These are phyloP conservation scores for Pyrenochaeta sp. DNA, from an alignment of 2,329 filamentous ascomycete species.

Conservation along the genomic window DNA sequence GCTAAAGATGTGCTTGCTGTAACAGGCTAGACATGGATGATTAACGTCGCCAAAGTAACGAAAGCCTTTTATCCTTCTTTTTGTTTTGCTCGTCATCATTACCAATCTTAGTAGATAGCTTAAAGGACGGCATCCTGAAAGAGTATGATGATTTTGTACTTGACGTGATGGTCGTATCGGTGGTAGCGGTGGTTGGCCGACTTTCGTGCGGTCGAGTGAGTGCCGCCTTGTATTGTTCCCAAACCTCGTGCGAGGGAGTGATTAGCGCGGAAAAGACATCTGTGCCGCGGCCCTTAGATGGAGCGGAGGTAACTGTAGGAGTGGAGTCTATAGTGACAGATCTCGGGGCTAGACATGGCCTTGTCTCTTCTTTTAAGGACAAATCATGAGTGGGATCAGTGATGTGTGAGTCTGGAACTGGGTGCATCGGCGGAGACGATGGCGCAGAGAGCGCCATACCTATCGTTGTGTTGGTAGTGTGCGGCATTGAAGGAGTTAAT, in stretches of 20 bases:
- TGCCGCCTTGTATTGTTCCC: constrained; percentile 20
- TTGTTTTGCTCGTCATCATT: constrained; percentile 13
- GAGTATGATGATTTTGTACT: constrained; percentile 9
- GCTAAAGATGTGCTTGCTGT: neutral
- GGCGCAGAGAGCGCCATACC: constrained; percentile 25
- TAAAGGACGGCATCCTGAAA: constrained; percentile 14
- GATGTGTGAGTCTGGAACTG: neutral
- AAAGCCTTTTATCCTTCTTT: constrained; percentile 22
- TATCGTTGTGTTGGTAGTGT: constrained; percentile 6
- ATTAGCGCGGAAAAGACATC: constrained; percentile 5
- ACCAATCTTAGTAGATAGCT: constrained; percentile 3
- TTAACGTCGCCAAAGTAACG: constrained; percentile 18
- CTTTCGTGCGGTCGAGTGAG: constrained; percentile 14
- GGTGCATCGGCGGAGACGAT: constrained; percentile 9
- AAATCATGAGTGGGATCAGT: neutral
- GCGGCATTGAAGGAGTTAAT: neutral
- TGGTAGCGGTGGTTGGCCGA: neutral
- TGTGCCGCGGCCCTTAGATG: neutral
- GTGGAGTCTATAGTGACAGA: constrained; percentile 1
- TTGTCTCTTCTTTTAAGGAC: constrained; percentile 5
- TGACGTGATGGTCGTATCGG: constrained; percentile 3
- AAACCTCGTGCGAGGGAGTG: constrained; percentile 11
- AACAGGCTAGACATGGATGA: neutral
- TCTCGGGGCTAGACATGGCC: neutral
- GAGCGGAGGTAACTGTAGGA: neutral